Percentiles rank a stretch among this genome's conserved stretches.
Evolutionary conservation across 2,329 filamentous ascomycete genomes (phyloP).

Genomic region (Apiospora malaysiana): DNA sequence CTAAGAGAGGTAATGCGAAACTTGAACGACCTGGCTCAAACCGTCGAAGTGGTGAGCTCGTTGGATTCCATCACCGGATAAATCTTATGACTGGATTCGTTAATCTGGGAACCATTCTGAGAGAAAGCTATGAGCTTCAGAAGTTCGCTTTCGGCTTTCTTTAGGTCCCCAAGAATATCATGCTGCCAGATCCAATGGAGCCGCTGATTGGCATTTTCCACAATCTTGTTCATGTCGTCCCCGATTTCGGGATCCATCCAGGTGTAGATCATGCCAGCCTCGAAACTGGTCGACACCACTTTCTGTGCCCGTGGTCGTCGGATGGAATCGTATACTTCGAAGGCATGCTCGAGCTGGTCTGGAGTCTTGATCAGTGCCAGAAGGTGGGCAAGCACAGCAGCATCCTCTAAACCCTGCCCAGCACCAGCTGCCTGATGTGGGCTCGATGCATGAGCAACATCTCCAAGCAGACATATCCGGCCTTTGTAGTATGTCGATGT

Average conservation of each 20-base stretch:
- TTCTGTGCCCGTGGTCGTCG: constrained; percentile 40
- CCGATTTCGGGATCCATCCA: constrained; percentile 34
- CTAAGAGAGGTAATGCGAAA: too few species aligned
- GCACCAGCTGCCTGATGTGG: constrained; percentile 37
- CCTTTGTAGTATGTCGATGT: constrained; percentile 34
- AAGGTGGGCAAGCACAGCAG: constrained; percentile 34
- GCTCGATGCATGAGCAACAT: constrained; percentile 36
- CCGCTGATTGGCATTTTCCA: constrained; percentile 37
- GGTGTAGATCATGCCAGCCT: constrained; percentile 38
- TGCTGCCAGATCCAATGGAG: constrained; percentile 42
- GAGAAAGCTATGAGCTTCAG: constrained; percentile 24
- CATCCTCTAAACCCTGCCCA: constrained; percentile 37
- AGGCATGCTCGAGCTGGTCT: constrained; percentile 32
- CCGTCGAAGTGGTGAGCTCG: constrained; percentile 9
- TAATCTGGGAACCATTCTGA: background rate
- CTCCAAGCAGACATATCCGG: constrained; percentile 34
- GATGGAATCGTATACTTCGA: constrained; percentile 36
- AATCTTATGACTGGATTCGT: constrained; percentile 24
- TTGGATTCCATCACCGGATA: constrained; percentile 20
- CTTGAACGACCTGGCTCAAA: background rate
- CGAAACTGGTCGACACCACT: constrained; percentile 37
- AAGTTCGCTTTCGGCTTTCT: constrained; percentile 32
- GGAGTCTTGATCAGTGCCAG: constrained; percentile 29
- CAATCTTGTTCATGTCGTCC: constrained; percentile 38
- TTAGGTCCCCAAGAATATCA: constrained; percentile 35